phyloP scores from a whole-genome alignment of 768 basidiomycete genomes.

The Ephemerocybe angulata region DNA sequence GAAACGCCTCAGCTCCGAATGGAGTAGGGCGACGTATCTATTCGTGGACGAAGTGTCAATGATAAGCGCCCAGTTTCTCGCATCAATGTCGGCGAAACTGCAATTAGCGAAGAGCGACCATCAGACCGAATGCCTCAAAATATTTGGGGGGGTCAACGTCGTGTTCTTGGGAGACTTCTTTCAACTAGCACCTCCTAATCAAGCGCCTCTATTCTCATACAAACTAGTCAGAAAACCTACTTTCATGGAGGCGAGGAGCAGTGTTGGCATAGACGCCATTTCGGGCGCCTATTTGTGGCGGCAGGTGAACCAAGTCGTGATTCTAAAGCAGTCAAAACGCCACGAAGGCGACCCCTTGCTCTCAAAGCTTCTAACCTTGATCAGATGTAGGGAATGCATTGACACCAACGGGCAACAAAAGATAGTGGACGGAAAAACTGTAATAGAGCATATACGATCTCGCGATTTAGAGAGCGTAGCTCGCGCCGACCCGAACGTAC shows the following conservation, averaged over 20 bases:
- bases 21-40: slow-evolving; percentile 18
- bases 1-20: slow-evolving; percentile 1
- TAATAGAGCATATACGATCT: background rate
- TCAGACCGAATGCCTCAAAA: background rate
- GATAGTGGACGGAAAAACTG: background rate
- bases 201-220: slow-evolving; percentile 16
- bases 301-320: slow-evolving; percentile 8
- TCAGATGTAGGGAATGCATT: slow-evolving; percentile 1
- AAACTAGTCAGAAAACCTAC: slow-evolving; percentile 7
- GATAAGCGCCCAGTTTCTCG: slow-evolving; percentile 16
- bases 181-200: slow-evolving; percentile 13
- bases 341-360: slow-evolving; percentile 11
- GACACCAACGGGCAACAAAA: background rate
- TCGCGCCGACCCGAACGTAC: background rate
- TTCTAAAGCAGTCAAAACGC: slow-evolving; percentile 12
- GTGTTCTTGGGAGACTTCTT: slow-evolving; percentile 24
- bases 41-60: slow-evolving; percentile 21
- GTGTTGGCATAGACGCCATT: slow-evolving; percentile 3
- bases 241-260: background rate
- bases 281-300: slow-evolving; percentile 14
- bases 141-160: slow-evolving; percentile 29
- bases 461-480: background rate
- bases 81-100: slow-evolving; percentile 18
- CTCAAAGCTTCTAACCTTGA: slow-evolving; percentile 7
- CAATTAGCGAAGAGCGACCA: slow-evolving; percentile 16